Percentiles rank a stretch among this genome's conserved stretches.
Conservation (phyloP, 192 early-diverging fungal species). For the Phycomyces blakesleeanus region DNA sequence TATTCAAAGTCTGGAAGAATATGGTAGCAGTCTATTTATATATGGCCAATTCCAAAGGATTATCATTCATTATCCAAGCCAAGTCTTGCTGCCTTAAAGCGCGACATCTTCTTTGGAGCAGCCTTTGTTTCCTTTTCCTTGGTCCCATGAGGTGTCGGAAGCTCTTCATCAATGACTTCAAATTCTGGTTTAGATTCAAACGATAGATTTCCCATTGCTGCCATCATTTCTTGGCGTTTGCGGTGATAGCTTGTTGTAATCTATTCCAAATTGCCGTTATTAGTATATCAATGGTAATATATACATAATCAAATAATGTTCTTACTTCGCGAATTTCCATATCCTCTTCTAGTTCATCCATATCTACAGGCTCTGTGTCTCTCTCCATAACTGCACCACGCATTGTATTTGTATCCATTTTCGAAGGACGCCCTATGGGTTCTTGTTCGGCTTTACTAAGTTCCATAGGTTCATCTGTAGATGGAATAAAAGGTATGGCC, state of each 20-base stretch:
- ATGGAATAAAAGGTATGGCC: slow-evolving; percentile 2
- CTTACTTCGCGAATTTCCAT: slow-evolving; percentile 48
- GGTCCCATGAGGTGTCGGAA: slow-evolving; percentile 17
- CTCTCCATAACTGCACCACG: slow-evolving; percentile 43
- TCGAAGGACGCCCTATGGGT: slow-evolving; percentile 1
- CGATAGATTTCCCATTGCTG: slow-evolving; percentile 26
- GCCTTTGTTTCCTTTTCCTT: slow-evolving; percentile 12
- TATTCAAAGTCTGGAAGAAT: too few species aligned
- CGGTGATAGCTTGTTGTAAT: slow-evolving; percentile 27
- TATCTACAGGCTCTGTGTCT: slow-evolving; percentile 40
- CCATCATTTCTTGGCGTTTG: slow-evolving; percentile 26
- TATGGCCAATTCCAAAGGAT: too few species aligned
- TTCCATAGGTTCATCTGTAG: neutral
- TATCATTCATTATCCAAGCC: slow-evolving; percentile 17
- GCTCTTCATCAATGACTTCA: slow-evolving; percentile 31
- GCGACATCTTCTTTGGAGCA: slow-evolving; percentile 17
- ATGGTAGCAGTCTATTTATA: too few species aligned
- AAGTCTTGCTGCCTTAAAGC: slow-evolving; percentile 30
- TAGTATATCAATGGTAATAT: slow-evolving; percentile 2
- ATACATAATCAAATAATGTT: neutral
- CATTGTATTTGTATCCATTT: slow-evolving; percentile 41
- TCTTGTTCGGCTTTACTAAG: too few species aligned
- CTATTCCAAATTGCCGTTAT: neutral
- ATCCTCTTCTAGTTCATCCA: slow-evolving; percentile 46
- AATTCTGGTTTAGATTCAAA: slow-evolving; percentile 29